A percentile compares a stretch with the other conserved stretches of the same genome.
Evolutionary conservation across 768 basidiomycete genomes (phyloP).

Genomic region (Mycena belliarum): DNA sequence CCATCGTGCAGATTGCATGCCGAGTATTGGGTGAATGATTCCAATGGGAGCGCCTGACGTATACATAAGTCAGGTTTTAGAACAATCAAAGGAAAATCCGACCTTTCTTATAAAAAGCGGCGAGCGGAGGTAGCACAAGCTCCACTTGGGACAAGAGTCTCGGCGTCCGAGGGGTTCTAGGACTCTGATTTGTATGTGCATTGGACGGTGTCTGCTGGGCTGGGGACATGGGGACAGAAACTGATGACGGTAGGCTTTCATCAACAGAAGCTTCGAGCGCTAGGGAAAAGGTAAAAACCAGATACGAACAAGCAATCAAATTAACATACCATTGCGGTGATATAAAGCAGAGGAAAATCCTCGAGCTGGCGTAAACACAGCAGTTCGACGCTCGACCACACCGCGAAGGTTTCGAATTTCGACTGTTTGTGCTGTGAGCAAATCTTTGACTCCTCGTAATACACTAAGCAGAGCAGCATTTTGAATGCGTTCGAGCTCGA

Average conservation of each 20-base stretch:
- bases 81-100: background rate
- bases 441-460: background rate
- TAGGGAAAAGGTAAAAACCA: background rate
- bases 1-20: slow-evolving; percentile 26
- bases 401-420: background rate
- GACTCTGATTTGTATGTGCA: background rate
- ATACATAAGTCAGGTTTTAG: background rate
- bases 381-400: background rate
- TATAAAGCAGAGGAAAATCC: background rate
- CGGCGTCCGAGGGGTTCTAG: background rate
- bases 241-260: too few species aligned
- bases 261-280: background rate
- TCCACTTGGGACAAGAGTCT: background rate
- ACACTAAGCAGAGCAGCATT: background rate
- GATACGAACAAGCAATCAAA: too few species aligned
- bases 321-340: background rate
- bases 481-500: background rate
- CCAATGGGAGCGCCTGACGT: slow-evolving; percentile 9
- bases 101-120: background rate
- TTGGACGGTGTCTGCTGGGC: background rate
- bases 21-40: slow-evolving; percentile 25
- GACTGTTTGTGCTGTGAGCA: background rate
- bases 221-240: background rate
- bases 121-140: background rate
- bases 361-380: background rate